Conservation (phyloP, 2,329 filamentous ascomycete species). For the Epichloe typhina region DNA sequence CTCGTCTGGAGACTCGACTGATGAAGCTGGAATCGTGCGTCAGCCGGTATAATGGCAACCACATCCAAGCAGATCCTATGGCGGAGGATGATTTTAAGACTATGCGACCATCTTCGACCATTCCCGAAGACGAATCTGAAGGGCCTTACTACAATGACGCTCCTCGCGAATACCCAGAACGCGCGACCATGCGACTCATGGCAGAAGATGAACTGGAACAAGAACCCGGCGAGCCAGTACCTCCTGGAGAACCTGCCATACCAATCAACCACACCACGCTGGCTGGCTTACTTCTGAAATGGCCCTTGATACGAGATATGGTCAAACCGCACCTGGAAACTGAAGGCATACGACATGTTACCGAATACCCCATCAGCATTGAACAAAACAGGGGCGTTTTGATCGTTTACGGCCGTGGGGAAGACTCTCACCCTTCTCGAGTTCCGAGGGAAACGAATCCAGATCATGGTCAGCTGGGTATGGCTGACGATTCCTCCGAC, state of each 20-base stretch:
- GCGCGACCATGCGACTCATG: conserved; percentile 16
- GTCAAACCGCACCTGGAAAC: conserved; percentile 36
- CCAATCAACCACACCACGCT: conserved; percentile 80
- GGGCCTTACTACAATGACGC: conserved; percentile 11
- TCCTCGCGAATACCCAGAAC: conserved; percentile 16
- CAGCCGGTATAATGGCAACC: conserved; percentile 4
- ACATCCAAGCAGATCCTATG: conserved; percentile 16
- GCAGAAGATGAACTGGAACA: conserved; percentile 36
- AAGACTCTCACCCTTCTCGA: conserved; percentile 50
- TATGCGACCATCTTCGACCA: conserved; percentile 11
- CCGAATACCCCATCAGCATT: conserved; percentile 62
- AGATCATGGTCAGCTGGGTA: conserved; percentile 26
- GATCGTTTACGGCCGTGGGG: conserved; percentile 65
- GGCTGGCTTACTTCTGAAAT: conserved; percentile 68
- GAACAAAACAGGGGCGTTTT: conserved; percentile 65
- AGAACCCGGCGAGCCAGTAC: conserved; percentile 37
- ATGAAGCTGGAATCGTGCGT: conserved; percentile 21
- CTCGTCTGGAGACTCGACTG: conserved; percentile 24
- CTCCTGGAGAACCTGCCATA: conserved; percentile 53
- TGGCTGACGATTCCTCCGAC: conserved; percentile 36
- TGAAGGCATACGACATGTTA: conserved; percentile 41
- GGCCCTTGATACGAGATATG: conserved; percentile 54
- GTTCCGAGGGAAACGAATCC: conserved; percentile 25
- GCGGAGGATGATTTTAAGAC: conserved; percentile 18
- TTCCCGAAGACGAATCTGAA: conserved; percentile 4